Percentiles rank a stretch among this genome's conserved stretches.
Evolutionary conservation across 169 alveolate genomes (phyloP).

Genomic region (Besnoitia besnoiti): DNA sequence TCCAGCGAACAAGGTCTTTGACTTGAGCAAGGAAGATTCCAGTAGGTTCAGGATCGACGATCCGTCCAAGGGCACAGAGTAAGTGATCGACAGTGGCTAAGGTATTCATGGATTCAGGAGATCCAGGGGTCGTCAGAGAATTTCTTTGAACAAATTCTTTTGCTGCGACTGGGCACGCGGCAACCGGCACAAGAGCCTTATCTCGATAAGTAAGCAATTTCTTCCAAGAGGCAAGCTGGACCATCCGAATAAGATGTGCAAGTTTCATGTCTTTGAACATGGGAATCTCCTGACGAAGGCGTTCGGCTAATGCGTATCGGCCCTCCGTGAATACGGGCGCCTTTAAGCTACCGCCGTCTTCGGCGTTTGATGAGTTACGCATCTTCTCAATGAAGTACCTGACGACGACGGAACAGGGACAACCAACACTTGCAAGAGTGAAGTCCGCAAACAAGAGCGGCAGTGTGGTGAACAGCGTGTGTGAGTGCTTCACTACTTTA

Average conservation of each 20-base stretch:
- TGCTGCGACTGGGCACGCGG: slow-evolving; percentile 40
- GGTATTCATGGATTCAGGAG: not conserved
- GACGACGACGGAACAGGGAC: not conserved
- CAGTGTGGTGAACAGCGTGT: not conserved
- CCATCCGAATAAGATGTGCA: slow-evolving; percentile 42
- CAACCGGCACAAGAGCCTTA: slow-evolving; percentile 31
- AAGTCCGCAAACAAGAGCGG: not conserved
- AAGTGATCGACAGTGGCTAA: not conserved
- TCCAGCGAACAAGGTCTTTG: slow-evolving; percentile 40
- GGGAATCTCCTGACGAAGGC: slow-evolving; percentile 30
- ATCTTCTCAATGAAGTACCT: slow-evolving; percentile 47
- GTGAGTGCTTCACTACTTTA: too few relatives aligned
- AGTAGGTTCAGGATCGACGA: slow-evolving; percentile 33
- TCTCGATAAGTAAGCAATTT: slow-evolving; percentile 27
- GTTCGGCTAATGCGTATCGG: slow-evolving; percentile 47
- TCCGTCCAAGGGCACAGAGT: slow-evolving; percentile 29
- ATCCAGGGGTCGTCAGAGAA: not conserved
- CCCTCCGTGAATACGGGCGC: slow-evolving; percentile 24
- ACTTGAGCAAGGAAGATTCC: slow-evolving; percentile 40
- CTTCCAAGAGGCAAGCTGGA: slow-evolving; percentile 41
- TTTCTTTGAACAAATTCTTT: slow-evolving; percentile 20
- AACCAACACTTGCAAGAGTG: not conserved
- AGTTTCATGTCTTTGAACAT: slow-evolving; percentile 2
- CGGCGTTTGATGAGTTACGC: not conserved
- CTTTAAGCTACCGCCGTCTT: not conserved